phyloP scores from a whole-genome alignment of 129 eudicot species.

The Artemisia tridentata region DNA sequence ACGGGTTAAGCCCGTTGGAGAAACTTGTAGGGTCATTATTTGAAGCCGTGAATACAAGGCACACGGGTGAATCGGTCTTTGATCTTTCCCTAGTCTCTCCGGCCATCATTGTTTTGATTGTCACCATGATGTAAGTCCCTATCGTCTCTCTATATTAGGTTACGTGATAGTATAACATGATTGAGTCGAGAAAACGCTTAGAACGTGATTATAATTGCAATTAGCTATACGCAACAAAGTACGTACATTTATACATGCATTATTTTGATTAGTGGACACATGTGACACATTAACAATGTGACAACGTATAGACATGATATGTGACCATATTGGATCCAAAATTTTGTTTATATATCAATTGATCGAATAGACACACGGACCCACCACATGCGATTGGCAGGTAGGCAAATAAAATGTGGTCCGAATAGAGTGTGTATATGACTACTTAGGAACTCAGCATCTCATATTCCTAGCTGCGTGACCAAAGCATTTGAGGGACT shows the following conservation, averaged over 20 bases:
- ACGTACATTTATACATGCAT: neutral
- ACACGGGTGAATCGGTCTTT: constrained; percentile 48
- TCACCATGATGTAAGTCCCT: constrained; percentile 46
- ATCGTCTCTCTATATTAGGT: neutral
- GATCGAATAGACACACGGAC: neutral
- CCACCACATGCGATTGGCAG: constrained; percentile 11
- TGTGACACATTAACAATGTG: neutral
- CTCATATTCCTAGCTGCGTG: neutral
- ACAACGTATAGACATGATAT: neutral
- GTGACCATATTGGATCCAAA: neutral
- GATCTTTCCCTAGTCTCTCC: constrained; percentile 42
- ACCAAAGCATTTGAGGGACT: neutral
- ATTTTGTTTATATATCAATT: neutral
- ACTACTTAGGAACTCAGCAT: neutral
- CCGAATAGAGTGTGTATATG: neutral
- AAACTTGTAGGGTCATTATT: constrained; percentile 41
- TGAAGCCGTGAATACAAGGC: constrained; percentile 47
- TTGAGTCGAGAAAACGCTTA: no score
- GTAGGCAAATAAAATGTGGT: neutral
- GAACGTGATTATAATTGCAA: neutral
- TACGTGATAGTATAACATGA: no score
- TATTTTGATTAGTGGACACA: neutral
- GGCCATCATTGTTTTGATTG: constrained; percentile 46
- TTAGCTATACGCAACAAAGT: neutral
- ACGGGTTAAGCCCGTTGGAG: constrained; percentile 24